Evolutionary conservation across 768 basidiomycete genomes (phyloP), one percentile per base, ranked within the genome.

Genomic region (Trametes villosa): DNA sequence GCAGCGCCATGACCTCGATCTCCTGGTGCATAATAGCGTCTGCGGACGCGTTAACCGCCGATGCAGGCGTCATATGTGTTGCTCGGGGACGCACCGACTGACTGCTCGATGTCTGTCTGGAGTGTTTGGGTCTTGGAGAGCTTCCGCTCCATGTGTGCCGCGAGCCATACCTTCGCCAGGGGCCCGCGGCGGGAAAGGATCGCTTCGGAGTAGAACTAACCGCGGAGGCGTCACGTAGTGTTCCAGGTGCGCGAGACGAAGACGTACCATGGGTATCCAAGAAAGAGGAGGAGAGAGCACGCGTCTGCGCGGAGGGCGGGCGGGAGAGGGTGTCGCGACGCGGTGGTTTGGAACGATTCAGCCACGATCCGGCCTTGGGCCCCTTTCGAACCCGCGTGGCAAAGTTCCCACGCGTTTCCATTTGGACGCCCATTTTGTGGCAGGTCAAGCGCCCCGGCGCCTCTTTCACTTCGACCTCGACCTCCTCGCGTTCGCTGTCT

Each of bases 81-180:
- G n/a, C 13, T 45, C 5, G 18, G 62, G 40, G 55, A 79, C 89
- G 65, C 66, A 89, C 93, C 92, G 67, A 96, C 94, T 55, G 92
- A 91, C 72, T 98, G 87, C 65, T 91, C 94, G 53, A 99, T 97
- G 75, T 97, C 93, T 0, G 96, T 96, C 70, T 95, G 92, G 2
- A 97, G 78, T 1, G 96, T 94, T 74, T 96, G 94, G 27, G 89
- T 87, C 76, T 98, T 99, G 67, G 92, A 94, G 69, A 99, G 87
- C 79, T 98, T 98, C 70, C 94, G 87, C 76, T 98, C 95, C 88
- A 96, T 95, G 81, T 98, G 96, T 1, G 97, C 96, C 41, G 96
- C 96, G 54, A 99, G 89, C 97, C 97, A 99, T 80, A 99, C 94
- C 78, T 89, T 93, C 34, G 94, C 96, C 38, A 99, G 81, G 4